Percentiles rank a stretch among this genome's conserved stretches.
Conservation (phyloP, 2,329 filamentous ascomycete genomes). For the Blumeria hordei region DNA sequence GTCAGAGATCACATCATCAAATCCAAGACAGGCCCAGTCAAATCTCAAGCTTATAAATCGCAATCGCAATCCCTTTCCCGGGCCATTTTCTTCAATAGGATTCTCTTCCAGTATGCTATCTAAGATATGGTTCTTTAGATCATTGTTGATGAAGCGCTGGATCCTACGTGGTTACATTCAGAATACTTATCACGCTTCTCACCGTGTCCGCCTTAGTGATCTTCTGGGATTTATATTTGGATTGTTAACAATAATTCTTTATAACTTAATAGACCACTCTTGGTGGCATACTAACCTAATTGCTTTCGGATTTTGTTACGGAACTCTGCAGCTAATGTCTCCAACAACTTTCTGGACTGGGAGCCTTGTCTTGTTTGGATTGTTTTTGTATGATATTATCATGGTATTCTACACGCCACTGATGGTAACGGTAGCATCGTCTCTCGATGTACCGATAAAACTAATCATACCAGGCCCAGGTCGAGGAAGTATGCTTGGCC, state of each 20-base stretch:
- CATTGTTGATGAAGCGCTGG: conserved; percentile 27
- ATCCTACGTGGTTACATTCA: conserved; percentile 14
- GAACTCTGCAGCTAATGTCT: conserved; percentile 59
- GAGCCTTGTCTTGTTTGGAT: conserved; percentile 46
- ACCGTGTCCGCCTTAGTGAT: conserved; percentile 9
- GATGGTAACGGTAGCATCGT: conserved; percentile 73
- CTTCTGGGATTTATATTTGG: conserved; percentile 12
- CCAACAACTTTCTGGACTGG: conserved; percentile 73
- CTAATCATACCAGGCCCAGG: conserved; percentile 48
- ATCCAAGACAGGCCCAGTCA: neutral
- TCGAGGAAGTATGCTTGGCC: conserved; percentile 59
- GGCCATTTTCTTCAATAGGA: conserved; percentile 16
- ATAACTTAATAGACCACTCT: conserved; percentile 11
- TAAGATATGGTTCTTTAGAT: conserved; percentile 26
- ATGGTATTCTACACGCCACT: conserved; percentile 75
- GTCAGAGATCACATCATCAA: conserved; percentile 5
- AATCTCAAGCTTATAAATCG: conserved; percentile 2
- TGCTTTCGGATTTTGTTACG: conserved; percentile 70
- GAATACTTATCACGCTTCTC: conserved; percentile 7
- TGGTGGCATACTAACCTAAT: conserved; percentile 53
- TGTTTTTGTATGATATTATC: conserved; percentile 91
- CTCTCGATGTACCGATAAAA: conserved; percentile 80
- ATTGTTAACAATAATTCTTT: conserved; percentile 9
- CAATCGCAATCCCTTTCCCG: conserved; percentile 19
- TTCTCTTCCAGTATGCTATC: conserved; percentile 11